Evolutionary conservation across 2,329 filamentous ascomycete species (phyloP).

Genomic region (Neofusicoccum laricinum): DNA sequence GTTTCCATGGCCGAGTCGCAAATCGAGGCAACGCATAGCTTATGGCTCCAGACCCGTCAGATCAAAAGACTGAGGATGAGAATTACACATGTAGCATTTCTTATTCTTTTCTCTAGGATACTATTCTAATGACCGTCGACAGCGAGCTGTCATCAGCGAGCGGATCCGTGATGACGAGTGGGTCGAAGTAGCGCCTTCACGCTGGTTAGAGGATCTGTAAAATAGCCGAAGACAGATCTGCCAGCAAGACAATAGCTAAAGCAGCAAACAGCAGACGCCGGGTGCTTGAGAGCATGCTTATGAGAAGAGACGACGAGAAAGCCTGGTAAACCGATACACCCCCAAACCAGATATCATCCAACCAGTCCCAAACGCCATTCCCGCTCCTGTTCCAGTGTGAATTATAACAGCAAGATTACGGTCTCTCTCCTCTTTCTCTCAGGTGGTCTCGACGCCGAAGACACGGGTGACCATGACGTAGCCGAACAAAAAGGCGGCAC

Average conservation of each 20-base stretch:
- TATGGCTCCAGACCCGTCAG: no score
- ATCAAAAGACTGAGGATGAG: background rate
- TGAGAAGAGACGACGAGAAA: background rate
- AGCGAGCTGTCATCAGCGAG: background rate
- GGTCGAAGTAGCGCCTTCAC: background rate
- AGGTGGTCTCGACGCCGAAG: constrained; percentile 51
- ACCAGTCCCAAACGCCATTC: background rate
- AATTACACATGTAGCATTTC: background rate
- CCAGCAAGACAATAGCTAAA: background rate
- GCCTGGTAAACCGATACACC: background rate
- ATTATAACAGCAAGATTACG: background rate
- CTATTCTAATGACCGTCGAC: background rate
- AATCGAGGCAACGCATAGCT: no score
- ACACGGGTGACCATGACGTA: constrained; percentile 82
- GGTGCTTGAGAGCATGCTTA: constrained; percentile 5
- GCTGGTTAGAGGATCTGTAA: background rate
- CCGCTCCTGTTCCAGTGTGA: background rate
- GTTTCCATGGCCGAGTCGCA: no score
- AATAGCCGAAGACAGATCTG: background rate
- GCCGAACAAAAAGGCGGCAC: constrained; percentile 67
- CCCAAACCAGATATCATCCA: constrained; percentile 1
- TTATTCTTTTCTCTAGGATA: background rate
- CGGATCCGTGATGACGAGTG: background rate
- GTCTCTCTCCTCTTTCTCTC: background rate
- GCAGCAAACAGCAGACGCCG: background rate